A percentile compares a stretch with the other conserved stretches of the same genome.
phyloP scores from a whole-genome alignment of 1,284 basidiomycete species.

The Malassezia japonica region DNA sequence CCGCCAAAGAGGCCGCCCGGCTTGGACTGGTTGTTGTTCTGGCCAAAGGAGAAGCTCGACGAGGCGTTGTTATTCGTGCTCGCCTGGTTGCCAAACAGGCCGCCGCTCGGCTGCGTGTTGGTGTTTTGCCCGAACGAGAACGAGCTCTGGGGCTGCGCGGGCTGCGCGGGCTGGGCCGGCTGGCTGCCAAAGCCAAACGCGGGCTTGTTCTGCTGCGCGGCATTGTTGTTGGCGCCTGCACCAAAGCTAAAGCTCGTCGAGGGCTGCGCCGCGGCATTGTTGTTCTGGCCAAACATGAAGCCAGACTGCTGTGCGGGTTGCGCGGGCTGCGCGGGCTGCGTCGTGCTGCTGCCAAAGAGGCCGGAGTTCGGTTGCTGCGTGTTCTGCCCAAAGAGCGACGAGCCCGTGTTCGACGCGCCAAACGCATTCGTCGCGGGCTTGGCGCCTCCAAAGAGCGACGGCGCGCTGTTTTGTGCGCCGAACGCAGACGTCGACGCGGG shows the following conservation, averaged over 20 bases:
- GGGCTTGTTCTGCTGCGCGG: constrained; percentile 22
- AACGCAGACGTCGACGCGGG: constrained; percentile 28
- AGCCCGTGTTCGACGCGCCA: constrained; percentile 27
- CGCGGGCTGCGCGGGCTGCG: constrained; percentile 20
- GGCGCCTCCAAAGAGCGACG: constrained; percentile 8
- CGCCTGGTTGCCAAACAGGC: constrained; percentile 28
- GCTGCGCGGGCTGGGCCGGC: constrained; percentile 20
- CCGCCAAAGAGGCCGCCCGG: constrained; percentile 53
- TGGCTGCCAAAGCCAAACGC: constrained; percentile 27
- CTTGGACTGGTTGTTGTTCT: constrained; percentile 14
- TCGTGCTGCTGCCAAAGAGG: constrained; percentile 24
- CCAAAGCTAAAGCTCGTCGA: too few relatives aligned
- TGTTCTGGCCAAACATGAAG: constrained; percentile 24
- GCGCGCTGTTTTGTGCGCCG: constrained; percentile 22
- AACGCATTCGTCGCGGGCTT: constrained; percentile 20
- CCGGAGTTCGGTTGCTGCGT: constrained; percentile 19
- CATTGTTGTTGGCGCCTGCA: constrained; percentile 7
- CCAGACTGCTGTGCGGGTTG: constrained; percentile 17
- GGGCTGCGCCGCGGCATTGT: constrained; percentile 23
- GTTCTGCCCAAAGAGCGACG: constrained; percentile 29
- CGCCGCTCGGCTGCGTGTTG: constrained; percentile 13
- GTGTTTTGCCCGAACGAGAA: constrained; percentile 10
- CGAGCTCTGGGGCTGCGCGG: constrained; percentile 33
- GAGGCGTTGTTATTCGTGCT: background rate
- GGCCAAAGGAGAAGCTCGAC: constrained; percentile 24